Evolutionary conservation across 495 filamentous ascomycete genomes (phyloP), one percentile per base, ranked within the genome.

Genomic region (Penicillium taxi): DNA sequence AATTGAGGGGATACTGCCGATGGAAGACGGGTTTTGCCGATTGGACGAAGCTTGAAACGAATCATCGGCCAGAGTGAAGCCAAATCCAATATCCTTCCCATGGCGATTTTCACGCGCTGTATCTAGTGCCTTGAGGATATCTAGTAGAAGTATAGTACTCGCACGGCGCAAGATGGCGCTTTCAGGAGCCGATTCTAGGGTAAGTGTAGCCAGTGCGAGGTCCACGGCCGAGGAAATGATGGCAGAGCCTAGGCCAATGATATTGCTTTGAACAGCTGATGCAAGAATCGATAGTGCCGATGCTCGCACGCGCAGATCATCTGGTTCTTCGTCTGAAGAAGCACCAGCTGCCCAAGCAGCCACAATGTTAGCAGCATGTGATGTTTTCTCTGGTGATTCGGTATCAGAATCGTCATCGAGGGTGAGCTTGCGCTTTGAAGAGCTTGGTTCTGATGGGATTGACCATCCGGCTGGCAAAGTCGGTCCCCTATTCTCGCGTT

Each of bases 231-330:
- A 65, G 2, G 74, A 66, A 6, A 82, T 56, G 3, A 77, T 51
- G 0, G 48, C 39, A 2, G 75, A 52, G 0, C 74, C 78, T 2
- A 91, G 53, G 0, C 78, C 80, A 1, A 61, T 55, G 6, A 85
- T 61, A 39, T 84, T 81, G 0, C 74, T 77, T 53, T 87, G 80
- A 2, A 88, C 62, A 0, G 75, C 75, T 0, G 63, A 66, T 0
- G 75, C 75, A 13, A 91, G 65, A 12, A 94, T 73, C 4, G 81
- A 83, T 1, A 94, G 57, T 2, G 86, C 85, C 0, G 85, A 91
- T 6, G 84, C 70, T 5, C 87, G 77, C 24, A 88, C 70, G 9
- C 87, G 72, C 2, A 90, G 64, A 48, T 94, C 86, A 47, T 94
- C 87, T 13, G 73, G 67, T 16, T 66, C 56, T 15, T 59, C 52